A percentile compares a stretch with the other conserved stretches of the same genome.
These are phyloP conservation scores for Pythium biforme DNA, from an alignment of 352 stramenopile genomes.

Conservation along the genomic window DNA sequence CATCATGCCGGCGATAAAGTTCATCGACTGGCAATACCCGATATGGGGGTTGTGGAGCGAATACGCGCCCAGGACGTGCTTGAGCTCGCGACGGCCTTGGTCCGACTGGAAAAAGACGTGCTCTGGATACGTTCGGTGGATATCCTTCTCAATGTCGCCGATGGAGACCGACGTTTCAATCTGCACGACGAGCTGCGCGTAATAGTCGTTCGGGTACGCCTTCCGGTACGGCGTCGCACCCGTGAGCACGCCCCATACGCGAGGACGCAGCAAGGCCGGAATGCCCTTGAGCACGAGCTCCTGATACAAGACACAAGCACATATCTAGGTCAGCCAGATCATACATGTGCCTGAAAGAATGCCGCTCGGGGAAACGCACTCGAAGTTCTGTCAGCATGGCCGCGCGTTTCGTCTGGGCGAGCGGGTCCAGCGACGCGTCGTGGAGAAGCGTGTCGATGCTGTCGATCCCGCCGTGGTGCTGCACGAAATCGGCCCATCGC, in stretches of 20 bases:
- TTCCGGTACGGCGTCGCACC: constrained; percentile 35
- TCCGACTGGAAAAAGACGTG: constrained; percentile 54
- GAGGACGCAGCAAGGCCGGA: constrained; percentile 36
- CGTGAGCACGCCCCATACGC: constrained; percentile 41
- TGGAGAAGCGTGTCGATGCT: constrained; percentile 33
- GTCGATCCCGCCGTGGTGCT: constrained; percentile 35
- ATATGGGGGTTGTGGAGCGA: constrained; percentile 53
- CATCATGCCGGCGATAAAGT: constrained; percentile 72
- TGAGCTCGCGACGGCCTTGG: constrained; percentile 46
- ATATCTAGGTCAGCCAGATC: neutral
- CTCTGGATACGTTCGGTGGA: constrained; percentile 61
- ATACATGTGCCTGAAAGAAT: too few relatives aligned
- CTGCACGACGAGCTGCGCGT: constrained; percentile 23
- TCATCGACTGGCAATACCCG: constrained; percentile 78
- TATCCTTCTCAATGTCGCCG: constrained; percentile 63
- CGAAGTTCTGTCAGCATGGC: constrained; percentile 19
- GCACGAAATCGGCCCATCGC: constrained; percentile 44
- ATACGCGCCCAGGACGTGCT: constrained; percentile 56
- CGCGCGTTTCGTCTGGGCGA: constrained; percentile 3
- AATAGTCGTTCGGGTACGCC: constrained; percentile 34
- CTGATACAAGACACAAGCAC: constrained; percentile 19
- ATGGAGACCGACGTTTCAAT: constrained; percentile 32
- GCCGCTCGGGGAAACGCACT: constrained; percentile 9
- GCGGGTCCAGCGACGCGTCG: constrained; percentile 6
- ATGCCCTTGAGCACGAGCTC: constrained; percentile 42